Conservation (phyloP, 441 rosid genomes). For the Croton laevigatus region DNA sequence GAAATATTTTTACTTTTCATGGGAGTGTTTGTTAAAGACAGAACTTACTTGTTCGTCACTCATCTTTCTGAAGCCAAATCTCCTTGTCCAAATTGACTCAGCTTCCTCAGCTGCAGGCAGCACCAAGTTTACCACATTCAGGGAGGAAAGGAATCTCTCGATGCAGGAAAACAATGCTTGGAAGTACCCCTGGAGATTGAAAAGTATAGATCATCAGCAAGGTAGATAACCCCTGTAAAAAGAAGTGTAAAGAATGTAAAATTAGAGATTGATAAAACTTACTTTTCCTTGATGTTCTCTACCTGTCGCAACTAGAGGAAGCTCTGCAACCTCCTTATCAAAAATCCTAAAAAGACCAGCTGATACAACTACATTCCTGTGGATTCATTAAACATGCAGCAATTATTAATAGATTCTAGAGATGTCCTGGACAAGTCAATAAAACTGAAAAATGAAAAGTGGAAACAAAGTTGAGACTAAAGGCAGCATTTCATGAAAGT, state of each 20-base stretch:
- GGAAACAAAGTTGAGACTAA: neutral
- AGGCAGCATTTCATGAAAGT: neutral
- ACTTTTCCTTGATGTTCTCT: slow-evolving; percentile 94
- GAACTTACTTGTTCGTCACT: slow-evolving; percentile 60
- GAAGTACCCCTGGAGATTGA: slow-evolving; percentile 68
- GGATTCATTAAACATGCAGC: slow-evolving; percentile 20
- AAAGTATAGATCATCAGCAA: slow-evolving; percentile 4
- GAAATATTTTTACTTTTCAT: neutral
- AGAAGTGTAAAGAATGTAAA: neutral
- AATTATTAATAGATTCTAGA: neutral
- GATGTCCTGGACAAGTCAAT: slow-evolving; percentile 3
- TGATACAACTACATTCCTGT: slow-evolving; percentile 82
- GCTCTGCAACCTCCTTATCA: slow-evolving; percentile 94
- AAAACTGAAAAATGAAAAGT: neutral
- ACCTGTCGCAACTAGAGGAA: slow-evolving; percentile 91
- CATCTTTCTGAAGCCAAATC: slow-evolving; percentile 85
- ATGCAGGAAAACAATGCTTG: slow-evolving; percentile 82
- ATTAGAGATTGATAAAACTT: slow-evolving; percentile 22
- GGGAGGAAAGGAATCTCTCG: slow-evolving; percentile 64
- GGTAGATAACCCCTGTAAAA: neutral
- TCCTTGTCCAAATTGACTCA: slow-evolving; percentile 87
- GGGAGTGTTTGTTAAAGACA: neutral
- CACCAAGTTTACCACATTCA: slow-evolving; percentile 78
- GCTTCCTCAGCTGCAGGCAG: slow-evolving; percentile 99
- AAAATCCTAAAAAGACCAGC: slow-evolving; percentile 93